These are phyloP conservation scores for Podospora pseudoanserina DNA, from an alignment of 495 filamentous ascomycete genomes.

Conservation along the genomic window DNA sequence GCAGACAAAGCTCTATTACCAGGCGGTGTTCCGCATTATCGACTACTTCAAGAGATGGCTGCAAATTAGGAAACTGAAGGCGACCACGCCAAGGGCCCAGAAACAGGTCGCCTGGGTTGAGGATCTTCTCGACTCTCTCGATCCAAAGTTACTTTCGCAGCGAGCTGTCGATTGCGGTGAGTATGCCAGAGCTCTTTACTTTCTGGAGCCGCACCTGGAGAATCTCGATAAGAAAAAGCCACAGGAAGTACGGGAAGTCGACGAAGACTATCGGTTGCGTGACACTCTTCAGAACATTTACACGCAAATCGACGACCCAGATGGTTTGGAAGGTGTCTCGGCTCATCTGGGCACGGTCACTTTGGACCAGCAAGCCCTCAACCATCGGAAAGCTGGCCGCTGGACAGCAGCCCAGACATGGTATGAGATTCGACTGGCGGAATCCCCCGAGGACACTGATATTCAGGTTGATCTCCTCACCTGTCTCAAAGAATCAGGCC, in stretches of 20 bases:
- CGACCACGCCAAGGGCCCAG: slow-evolving; percentile 36
- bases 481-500: slow-evolving; percentile 88
- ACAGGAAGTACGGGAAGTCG: slow-evolving; percentile 32
- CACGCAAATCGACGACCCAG: slow-evolving; percentile 93
- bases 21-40: slow-evolving; percentile 86
- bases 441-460: slow-evolving; percentile 70
- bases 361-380: slow-evolving; percentile 86
- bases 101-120: slow-evolving; percentile 36
- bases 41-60: slow-evolving; percentile 91
- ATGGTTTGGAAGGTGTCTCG: slow-evolving; percentile 93
- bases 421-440: slow-evolving; percentile 84
- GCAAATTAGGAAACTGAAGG: slow-evolving; percentile 57
- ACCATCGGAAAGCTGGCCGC: slow-evolving; percentile 87
- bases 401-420: slow-evolving; percentile 98
- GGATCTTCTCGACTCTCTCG: slow-evolving; percentile 58
- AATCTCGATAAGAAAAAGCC: slow-evolving; percentile 46
- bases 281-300: slow-evolving; percentile 87
- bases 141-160: slow-evolving; percentile 77
- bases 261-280: slow-evolving; percentile 55
- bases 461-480: slow-evolving; percentile 79
- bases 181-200: slow-evolving; percentile 84
- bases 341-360: slow-evolving; percentile 74
- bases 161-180: slow-evolving; percentile 89
- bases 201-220: slow-evolving; percentile 86
- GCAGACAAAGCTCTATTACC: slow-evolving; percentile 69